phyloP scores from a whole-genome alignment of 2,329 filamentous ascomycete genomes.

The Phyllosticta capitalensis region DNA sequence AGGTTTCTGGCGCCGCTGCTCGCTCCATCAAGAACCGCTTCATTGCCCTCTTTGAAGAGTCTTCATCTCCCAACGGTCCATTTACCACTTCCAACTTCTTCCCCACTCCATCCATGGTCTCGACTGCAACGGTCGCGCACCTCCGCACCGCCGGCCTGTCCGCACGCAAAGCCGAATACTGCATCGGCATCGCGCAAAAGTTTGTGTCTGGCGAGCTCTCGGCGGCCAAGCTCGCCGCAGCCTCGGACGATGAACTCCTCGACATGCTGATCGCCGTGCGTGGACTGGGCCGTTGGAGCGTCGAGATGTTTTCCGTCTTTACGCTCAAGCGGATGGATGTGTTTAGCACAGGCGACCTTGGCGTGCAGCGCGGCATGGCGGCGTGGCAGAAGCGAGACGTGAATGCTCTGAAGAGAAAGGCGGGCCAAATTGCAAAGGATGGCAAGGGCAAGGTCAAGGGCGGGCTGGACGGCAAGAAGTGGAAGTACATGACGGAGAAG shows the following conservation, averaged over 20 bases:
- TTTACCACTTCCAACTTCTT: slow-evolving; percentile 40
- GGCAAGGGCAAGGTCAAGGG: slow-evolving; percentile 53
- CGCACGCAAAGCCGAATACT: slow-evolving; percentile 91
- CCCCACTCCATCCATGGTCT: slow-evolving; percentile 67
- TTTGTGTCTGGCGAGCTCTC: slow-evolving; percentile 68
- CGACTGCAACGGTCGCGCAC: slow-evolving; percentile 49
- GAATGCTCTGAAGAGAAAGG: slow-evolving; percentile 58
- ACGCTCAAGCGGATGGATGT: slow-evolving; percentile 91
- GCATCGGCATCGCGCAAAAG: slow-evolving; percentile 73
- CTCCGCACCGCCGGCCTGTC: slow-evolving; percentile 82
- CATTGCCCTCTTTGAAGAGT: slow-evolving; percentile 55
- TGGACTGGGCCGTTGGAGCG: slow-evolving; percentile 81
- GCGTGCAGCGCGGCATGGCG: slow-evolving; percentile 91
- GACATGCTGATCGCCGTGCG: slow-evolving; percentile 74
- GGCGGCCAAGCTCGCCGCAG: slow-evolving; percentile 64
- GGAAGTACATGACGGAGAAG: slow-evolving; percentile 93
- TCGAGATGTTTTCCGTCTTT: slow-evolving; percentile 98
- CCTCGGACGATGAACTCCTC: slow-evolving; percentile 77
- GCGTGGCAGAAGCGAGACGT: slow-evolving; percentile 76
- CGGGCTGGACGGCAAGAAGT: slow-evolving; percentile 75
- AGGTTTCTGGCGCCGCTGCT: slow-evolving; percentile 82
- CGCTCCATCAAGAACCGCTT: slow-evolving; percentile 83
- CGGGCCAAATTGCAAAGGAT: slow-evolving; percentile 69
- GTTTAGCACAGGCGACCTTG: slow-evolving; percentile 83
- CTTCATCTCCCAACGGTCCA: slow-evolving; percentile 12